phyloP scores from a whole-genome alignment of 177 flowering plant genomes.

The Tripterygium wilfordii region DNA sequence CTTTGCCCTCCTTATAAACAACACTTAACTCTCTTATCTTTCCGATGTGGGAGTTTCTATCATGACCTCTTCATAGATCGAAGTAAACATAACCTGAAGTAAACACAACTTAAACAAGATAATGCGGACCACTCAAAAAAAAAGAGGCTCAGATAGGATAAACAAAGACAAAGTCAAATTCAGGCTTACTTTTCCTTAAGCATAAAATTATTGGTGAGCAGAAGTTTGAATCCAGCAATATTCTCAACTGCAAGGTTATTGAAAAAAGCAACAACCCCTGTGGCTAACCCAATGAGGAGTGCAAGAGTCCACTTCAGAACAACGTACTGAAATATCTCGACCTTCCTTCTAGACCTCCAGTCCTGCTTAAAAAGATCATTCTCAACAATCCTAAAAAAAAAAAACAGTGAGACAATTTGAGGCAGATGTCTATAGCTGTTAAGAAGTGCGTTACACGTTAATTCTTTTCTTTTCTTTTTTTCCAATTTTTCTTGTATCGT shows the following conservation, averaged over 20 bases:
- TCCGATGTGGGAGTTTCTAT: no score
- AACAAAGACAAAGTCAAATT: no score
- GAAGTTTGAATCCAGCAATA: conserved; percentile 83
- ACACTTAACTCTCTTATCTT: no score
- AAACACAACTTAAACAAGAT: no score
- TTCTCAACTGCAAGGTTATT: conserved; percentile 92
- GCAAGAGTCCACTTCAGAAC: conserved; percentile 91
- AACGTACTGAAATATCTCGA: conserved; percentile 78
- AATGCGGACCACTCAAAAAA: no score
- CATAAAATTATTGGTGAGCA: conserved; percentile 69
- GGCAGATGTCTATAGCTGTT: background rate
- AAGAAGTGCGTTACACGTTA: background rate
- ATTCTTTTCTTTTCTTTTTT: background rate
- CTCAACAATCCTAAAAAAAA: conserved; percentile 67
- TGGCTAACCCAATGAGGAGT: conserved; percentile 72
- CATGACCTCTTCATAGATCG: no score
- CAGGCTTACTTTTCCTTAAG: conserved; percentile 58
- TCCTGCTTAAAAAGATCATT: conserved; percentile 92
- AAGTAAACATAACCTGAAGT: no score
- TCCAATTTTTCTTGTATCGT: background rate
- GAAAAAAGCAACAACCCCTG: conserved; percentile 80
- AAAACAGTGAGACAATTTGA: background rate
- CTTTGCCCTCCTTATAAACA: no score
- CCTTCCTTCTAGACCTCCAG: conserved; percentile 83
- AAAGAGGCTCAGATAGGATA: no score